A percentile compares a stretch with the other conserved stretches of the same genome.
Evolutionary conservation across 345 rosid genomes (phyloP).

Genomic region (Hibiscus tridactylites): DNA sequence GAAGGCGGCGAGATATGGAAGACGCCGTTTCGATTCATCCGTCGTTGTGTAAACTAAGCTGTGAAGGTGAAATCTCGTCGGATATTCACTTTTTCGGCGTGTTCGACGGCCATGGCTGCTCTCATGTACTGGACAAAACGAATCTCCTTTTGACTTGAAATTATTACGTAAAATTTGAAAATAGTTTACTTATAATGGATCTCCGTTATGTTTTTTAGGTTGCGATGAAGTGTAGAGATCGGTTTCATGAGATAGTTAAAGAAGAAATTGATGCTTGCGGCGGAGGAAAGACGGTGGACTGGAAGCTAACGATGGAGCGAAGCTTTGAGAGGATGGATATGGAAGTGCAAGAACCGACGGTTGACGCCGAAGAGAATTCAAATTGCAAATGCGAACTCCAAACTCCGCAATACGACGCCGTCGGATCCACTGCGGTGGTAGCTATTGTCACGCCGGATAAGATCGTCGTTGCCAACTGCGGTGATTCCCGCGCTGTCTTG

Average conservation of each 20-base stretch:
- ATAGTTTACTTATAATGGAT: no score
- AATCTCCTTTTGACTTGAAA: neutral
- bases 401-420: conserved; percentile 61
- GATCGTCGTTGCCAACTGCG: conserved; percentile 55
- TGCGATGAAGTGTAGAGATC: conserved; percentile 50
- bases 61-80: neutral
- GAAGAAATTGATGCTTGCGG: conserved; percentile 30
- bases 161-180: neutral
- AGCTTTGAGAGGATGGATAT: conserved; percentile 50
- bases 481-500: conserved; percentile 72
- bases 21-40: conserved; percentile 70
- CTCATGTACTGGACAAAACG: conserved; percentile 46
- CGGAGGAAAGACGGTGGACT: conserved; percentile 23
- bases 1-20: conserved; percentile 92
- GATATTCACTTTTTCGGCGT: conserved; percentile 61
- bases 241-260: conserved; percentile 50
- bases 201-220: conserved; percentile 26
- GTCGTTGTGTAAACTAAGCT: conserved; percentile 18
- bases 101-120: conserved; percentile 98
- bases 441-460: conserved; percentile 48
- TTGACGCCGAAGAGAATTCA: conserved; percentile 5
- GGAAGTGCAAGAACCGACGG: conserved; percentile 31
- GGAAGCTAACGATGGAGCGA: conserved; percentile 44
- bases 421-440: conserved; percentile 64
- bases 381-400: conserved; percentile 57